A percentile compares a stretch with the other conserved stretches of the same genome.
phyloP scores from a whole-genome alignment of 345 rosid species.

The Sisymbrium irio region DNA sequence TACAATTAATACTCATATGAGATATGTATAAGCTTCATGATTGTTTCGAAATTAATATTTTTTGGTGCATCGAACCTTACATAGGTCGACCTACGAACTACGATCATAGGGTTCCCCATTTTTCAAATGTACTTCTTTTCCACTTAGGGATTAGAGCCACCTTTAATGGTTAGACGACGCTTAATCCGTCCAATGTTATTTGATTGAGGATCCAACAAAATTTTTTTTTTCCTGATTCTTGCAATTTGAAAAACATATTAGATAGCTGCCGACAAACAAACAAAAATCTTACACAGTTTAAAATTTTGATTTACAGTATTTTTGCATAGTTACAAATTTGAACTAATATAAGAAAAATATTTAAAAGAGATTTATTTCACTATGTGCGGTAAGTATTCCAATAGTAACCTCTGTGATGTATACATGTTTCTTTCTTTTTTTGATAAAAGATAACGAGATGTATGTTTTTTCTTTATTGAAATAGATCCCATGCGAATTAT shows the following conservation, averaged over 20 bases:
- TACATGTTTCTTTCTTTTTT: too few relatives aligned
- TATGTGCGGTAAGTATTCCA: not conserved
- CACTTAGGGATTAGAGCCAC: not conserved
- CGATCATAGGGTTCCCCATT: not conserved
- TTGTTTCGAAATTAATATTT: not conserved
- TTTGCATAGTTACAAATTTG: not conserved
- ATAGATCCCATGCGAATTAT: not conserved
- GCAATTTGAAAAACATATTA: not conserved
- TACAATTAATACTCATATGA: not conserved
- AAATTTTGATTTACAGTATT: not conserved
- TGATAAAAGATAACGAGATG: too few relatives aligned
- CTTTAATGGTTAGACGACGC: not conserved
- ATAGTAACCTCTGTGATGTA: not conserved
- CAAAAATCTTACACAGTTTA: too few relatives aligned
- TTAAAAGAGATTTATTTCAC: not conserved
- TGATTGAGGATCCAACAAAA: not conserved
- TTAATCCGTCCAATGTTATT: not conserved
- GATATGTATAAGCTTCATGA: constrained; percentile 14
- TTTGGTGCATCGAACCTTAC: not conserved
- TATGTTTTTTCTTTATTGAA: not conserved
- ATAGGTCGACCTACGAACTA: not conserved
- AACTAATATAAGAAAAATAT: not conserved
- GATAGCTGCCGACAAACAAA: not conserved
- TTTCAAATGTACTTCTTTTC: not conserved
- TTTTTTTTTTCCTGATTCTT: not conserved